Evolutionary conservation across 192 early-diverging fungal species (phyloP).

Genomic region (Coemansia umbellata): DNA sequence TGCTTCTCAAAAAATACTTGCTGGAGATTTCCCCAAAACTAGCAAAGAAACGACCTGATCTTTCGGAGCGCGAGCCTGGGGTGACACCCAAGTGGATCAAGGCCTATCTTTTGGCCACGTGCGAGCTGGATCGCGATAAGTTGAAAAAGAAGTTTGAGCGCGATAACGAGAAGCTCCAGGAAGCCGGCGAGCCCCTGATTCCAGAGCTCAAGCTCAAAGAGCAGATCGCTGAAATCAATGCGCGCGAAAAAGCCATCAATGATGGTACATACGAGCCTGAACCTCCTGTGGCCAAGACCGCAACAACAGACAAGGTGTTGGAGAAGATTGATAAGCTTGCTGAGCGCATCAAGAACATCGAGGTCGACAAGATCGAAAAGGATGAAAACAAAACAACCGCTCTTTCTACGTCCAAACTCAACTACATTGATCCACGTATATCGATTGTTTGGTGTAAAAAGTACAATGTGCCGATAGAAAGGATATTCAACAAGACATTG

Average conservation of each 20-base stretch:
- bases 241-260: constrained; percentile 48
- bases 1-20: constrained; percentile 65
- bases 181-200: constrained; percentile 54
- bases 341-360: constrained; percentile 69
- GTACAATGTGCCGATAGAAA: constrained; percentile 83
- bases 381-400: constrained; percentile 97
- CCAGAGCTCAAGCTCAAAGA: constrained; percentile 56
- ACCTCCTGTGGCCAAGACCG: constrained; percentile 32
- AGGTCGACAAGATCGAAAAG: constrained; percentile 81
- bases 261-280: constrained; percentile 27
- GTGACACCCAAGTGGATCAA: constrained; percentile 77
- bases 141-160: constrained; percentile 61
- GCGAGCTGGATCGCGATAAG: constrained; percentile 74
- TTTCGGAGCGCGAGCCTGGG: constrained; percentile 67
- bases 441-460: constrained; percentile 91
- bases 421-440: constrained; percentile 98
- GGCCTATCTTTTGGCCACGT: constrained; percentile 53
- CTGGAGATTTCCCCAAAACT: constrained; percentile 68
- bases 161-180: constrained; percentile 77
- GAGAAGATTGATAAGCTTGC: constrained; percentile 66
- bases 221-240: constrained; percentile 25
- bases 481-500: constrained; percentile 87
- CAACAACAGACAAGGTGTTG: constrained; percentile 65
- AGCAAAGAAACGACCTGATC: constrained; percentile 71
- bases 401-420: constrained; percentile 94